Conservation (phyloP, 2,329 filamentous ascomycete genomes). For the Aspergillus aculeatus region DNA sequence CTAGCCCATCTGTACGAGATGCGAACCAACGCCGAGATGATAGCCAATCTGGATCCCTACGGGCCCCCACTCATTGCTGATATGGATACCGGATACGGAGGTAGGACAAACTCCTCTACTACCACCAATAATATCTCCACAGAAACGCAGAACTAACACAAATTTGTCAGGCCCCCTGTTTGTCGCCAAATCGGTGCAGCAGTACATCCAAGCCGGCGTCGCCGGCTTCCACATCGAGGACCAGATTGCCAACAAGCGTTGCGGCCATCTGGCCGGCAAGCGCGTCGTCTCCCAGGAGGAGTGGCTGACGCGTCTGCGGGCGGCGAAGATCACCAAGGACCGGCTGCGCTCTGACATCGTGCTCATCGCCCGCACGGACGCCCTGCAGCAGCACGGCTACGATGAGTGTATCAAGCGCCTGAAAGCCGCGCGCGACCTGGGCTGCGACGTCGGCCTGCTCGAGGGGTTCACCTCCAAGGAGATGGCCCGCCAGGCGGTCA, state of each 20-base stretch:
- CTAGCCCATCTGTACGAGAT: slow-evolving; percentile 64
- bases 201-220: slow-evolving; percentile 54
- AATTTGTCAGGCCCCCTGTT: slow-evolving; percentile 38
- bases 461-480: slow-evolving; percentile 42
- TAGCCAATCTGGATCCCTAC: slow-evolving; percentile 57
- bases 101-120: slow-evolving; percentile 16
- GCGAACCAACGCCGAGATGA: slow-evolving; percentile 63
- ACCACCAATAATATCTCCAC: too few relatives aligned
- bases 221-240: slow-evolving; percentile 60
- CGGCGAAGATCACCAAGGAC: slow-evolving; percentile 36
- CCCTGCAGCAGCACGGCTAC: slow-evolving; percentile 39
- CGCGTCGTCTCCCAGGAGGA: slow-evolving; percentile 37
- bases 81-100: slow-evolving; percentile 55
- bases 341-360: slow-evolving; percentile 41
- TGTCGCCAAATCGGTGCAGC: slow-evolving; percentile 49
- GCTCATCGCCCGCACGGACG: slow-evolving; percentile 46
- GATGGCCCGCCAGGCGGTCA: slow-evolving; percentile 34
- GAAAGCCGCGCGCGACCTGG: slow-evolving; percentile 38
- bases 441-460: slow-evolving; percentile 43
- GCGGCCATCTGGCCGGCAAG: slow-evolving; percentile 42
- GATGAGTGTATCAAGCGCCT: slow-evolving; percentile 41
- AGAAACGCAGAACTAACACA: background rate
- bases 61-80: slow-evolving; percentile 59
- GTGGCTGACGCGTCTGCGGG: slow-evolving; percentile 37
- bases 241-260: slow-evolving; percentile 49